A percentile compares a stretch with the other conserved stretches of the same genome.
Evolutionary conservation across 2,329 filamentous ascomycete genomes (phyloP).

Genomic region (Pseudogymnoascus sp.): DNA sequence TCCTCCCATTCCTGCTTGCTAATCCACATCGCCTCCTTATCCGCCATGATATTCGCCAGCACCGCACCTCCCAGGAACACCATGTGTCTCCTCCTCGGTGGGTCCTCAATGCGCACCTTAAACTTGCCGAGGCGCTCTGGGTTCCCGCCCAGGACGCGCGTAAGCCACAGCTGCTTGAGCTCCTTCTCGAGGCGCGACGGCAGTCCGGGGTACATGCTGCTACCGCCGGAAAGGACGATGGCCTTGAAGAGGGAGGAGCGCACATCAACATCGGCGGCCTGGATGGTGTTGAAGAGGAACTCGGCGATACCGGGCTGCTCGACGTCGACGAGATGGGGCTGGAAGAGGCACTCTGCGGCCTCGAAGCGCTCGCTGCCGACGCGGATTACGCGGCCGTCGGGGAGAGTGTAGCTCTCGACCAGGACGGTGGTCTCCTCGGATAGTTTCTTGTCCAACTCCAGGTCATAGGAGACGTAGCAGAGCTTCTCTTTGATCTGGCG

Average conservation of each 20-base stretch:
- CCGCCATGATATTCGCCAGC: constrained; percentile 95
- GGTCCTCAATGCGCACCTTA: constrained; percentile 98
- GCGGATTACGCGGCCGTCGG: constrained; percentile 90
- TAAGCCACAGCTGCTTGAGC: constrained; percentile 96
- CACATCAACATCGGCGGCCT: constrained; percentile 90
- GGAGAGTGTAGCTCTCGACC: constrained; percentile 94
- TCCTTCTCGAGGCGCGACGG: constrained; percentile 96
- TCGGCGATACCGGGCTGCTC: constrained; percentile 96
- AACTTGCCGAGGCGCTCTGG: constrained; percentile 96
- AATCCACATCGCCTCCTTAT: constrained; percentile 99
- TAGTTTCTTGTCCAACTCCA: constrained; percentile 89
- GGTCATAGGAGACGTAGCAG: constrained; percentile 97
- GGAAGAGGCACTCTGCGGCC: constrained; percentile 95
- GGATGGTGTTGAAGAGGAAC: constrained; percentile 98
- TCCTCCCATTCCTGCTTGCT: constrained; percentile 96
- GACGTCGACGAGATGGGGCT: constrained; percentile 94
- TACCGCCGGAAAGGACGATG: constrained; percentile 90
- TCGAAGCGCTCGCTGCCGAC: constrained; percentile 97
- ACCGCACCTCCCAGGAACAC: constrained; percentile 98
- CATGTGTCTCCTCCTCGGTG: constrained; percentile 92
- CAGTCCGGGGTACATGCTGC: constrained; percentile 97
- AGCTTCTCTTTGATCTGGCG: constrained; percentile 99
- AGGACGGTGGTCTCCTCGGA: constrained; percentile 96
- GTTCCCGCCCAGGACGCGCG: constrained; percentile 79
- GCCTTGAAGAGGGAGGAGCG: constrained; percentile 92